phyloP scores from a whole-genome alignment of 176 grass and related monocot species.

The Alopecurus myosuroides region DNA sequence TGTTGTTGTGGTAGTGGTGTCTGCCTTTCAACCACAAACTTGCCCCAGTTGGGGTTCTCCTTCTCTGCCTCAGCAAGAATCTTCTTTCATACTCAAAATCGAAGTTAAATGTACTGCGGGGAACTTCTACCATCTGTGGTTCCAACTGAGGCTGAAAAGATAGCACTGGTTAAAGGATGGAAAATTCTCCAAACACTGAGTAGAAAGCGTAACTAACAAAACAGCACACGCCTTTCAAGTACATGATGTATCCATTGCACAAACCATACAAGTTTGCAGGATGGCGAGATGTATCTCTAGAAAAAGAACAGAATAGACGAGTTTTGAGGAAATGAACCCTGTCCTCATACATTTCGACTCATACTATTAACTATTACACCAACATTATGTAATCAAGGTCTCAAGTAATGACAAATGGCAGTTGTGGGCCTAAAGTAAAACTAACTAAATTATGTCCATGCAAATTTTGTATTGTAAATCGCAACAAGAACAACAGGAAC shows the following conservation, averaged over 20 bases:
- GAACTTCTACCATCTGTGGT: conserved; percentile 61
- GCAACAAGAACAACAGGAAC: neutral
- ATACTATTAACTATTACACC: neutral
- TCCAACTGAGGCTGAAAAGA: conserved; percentile 73
- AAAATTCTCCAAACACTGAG: neutral
- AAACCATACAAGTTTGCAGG: neutral
- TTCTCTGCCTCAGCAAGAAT: conserved; percentile 91
- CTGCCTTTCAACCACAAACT: conserved; percentile 57
- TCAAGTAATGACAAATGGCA: neutral
- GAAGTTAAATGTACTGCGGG: conserved; percentile 74
- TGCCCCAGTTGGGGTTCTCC: conserved; percentile 83
- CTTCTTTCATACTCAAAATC: conserved; percentile 88
- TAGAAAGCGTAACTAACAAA: neutral
- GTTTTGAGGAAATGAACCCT: neutral
- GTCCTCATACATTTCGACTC: neutral
- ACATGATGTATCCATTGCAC: neutral
- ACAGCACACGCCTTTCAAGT: neutral
- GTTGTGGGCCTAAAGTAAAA: neutral
- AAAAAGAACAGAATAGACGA: neutral
- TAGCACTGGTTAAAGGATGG: conserved; percentile 4
- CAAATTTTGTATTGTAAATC: neutral
- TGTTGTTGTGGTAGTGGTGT: conserved; percentile 7
- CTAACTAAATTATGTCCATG: neutral
- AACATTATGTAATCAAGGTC: neutral
- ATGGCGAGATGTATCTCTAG: conserved; percentile 5